A percentile compares a stretch with the other conserved stretches of the same genome.
These are phyloP conservation scores for Stephanodiscus minutulus DNA, from an alignment of 108 stramenopile genomes.

Conservation along the genomic window DNA sequence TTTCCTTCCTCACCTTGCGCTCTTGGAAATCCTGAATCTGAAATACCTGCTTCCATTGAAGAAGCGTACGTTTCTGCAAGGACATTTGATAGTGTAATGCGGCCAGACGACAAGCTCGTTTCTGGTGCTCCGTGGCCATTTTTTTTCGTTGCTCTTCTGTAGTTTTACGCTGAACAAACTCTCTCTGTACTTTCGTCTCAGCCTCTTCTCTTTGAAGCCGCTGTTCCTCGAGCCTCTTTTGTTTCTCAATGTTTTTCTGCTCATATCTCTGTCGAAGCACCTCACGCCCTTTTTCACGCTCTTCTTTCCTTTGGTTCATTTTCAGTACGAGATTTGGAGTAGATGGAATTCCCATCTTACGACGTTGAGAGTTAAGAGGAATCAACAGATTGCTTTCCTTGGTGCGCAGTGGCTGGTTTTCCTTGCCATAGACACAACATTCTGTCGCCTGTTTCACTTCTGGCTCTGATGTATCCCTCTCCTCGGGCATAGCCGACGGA, in stretches of 20 bases:
- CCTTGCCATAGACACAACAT: too few species aligned
- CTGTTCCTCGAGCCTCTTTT: background rate
- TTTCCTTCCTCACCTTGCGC: slow-evolving; percentile 21
- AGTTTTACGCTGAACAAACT: background rate
- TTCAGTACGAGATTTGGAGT: background rate
- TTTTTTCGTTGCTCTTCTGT: background rate
- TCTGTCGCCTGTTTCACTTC: too few species aligned
- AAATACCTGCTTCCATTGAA: slow-evolving; percentile 34
- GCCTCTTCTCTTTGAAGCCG: background rate
- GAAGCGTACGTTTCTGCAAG: slow-evolving; percentile 16
- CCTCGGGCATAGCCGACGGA: background rate
- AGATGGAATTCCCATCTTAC: background rate
- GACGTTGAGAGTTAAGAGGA: background rate
- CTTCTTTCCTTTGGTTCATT: slow-evolving; percentile 8
- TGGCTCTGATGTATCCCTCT: too few species aligned
- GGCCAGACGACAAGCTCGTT: slow-evolving; percentile 31
- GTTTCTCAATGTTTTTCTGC: background rate
- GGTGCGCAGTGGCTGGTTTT: background rate
- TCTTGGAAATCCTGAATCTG: slow-evolving; percentile 24
- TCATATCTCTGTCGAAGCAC: slow-evolving; percentile 1
- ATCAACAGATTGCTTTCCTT: background rate
- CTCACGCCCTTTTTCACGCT: background rate
- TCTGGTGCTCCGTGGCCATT: slow-evolving; percentile 6
- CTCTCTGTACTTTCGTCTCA: background rate
- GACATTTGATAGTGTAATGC: slow-evolving; percentile 28